These are phyloP conservation scores for Asterophora lycoperdoides DNA, from an alignment of 768 basidiomycete genomes.

Conservation along the genomic window DNA sequence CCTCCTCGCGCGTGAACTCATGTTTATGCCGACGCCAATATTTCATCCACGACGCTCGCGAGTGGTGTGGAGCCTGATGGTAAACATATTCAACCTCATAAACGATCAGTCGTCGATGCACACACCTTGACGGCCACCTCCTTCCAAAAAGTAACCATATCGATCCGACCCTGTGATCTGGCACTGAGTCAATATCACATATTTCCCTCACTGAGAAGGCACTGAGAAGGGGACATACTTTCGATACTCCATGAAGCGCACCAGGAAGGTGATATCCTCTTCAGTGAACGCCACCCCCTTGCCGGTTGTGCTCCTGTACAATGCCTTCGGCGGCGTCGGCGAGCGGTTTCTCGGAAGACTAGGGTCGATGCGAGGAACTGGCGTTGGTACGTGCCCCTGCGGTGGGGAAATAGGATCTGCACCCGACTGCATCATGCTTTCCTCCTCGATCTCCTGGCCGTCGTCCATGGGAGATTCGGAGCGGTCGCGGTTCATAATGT, in stretches of 20 bases:
- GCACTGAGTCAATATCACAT: no score
- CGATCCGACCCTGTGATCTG: constrained; percentile 55
- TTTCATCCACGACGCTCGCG: constrained; percentile 93
- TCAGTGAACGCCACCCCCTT: constrained; percentile 88
- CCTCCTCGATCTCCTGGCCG: constrained; percentile 40
- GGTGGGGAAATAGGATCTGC: constrained; percentile 34
- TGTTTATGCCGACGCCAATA: constrained; percentile 88
- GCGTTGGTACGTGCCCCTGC: constrained; percentile 18
- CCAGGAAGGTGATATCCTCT: constrained; percentile 74
- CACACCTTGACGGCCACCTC: constrained; percentile 64
- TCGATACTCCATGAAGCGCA: constrained; percentile 73
- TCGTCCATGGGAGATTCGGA: constrained; percentile 43
- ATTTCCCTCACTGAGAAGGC: no score
- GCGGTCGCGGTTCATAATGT: constrained; percentile 66
- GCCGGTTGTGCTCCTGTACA: constrained; percentile 82
- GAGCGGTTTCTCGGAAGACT: constrained; percentile 52
- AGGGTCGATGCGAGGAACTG: constrained; percentile 16
- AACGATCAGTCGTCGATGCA: no score
- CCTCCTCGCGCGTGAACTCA: constrained; percentile 64
- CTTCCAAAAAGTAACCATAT: constrained; percentile 80
- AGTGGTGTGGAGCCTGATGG: constrained; percentile 78
- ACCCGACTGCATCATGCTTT: constrained; percentile 30
- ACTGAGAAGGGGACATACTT: constrained; percentile 39
- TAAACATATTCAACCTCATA: neutral
- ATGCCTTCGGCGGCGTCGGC: constrained; percentile 74